These are phyloP conservation scores for Botryotinia narcissicola DNA, from an alignment of 2,329 filamentous ascomycete genomes.

Conservation along the genomic window DNA sequence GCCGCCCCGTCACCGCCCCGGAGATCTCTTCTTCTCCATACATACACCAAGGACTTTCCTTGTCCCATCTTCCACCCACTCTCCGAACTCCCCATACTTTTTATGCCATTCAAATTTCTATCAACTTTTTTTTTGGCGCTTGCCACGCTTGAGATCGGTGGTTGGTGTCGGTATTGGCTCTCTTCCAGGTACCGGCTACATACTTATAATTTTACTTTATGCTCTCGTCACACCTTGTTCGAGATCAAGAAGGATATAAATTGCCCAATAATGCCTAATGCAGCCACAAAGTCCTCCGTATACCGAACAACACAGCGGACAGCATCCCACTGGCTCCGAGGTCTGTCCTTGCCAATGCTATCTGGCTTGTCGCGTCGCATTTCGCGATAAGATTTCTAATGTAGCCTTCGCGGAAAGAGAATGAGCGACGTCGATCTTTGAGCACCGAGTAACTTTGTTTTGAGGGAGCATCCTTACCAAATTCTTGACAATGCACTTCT, in stretches of 20 bases:
- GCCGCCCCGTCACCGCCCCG: constrained; percentile 16
- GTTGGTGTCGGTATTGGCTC: background rate
- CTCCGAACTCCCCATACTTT: background rate
- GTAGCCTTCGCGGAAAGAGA: constrained; percentile 5
- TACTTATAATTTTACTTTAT: background rate
- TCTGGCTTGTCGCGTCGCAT: constrained; percentile 3
- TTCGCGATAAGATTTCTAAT: constrained; percentile 2
- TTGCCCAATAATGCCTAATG: constrained; percentile 21
- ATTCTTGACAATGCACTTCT: background rate
- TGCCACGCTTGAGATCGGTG: constrained; percentile 9
- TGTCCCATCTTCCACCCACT: constrained; percentile 8
- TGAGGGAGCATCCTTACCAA: background rate
- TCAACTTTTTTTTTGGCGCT: background rate
- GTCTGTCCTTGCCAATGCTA: constrained; percentile 9
- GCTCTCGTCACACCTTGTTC: constrained; percentile 17
- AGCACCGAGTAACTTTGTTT: constrained; percentile 2
- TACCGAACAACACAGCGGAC: constrained; percentile 6
- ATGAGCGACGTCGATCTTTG: constrained; percentile 15
- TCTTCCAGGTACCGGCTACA: background rate
- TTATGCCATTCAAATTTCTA: constrained; percentile 1
- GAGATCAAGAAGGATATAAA: background rate
- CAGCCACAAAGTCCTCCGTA: constrained; percentile 11
- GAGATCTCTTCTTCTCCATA: constrained; percentile 14
- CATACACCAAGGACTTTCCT: constrained; percentile 12
- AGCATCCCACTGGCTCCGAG: constrained; percentile 15